Evolutionary conservation across 345 rosid genomes (phyloP).

Genomic region (Eucalyptus grandis): DNA sequence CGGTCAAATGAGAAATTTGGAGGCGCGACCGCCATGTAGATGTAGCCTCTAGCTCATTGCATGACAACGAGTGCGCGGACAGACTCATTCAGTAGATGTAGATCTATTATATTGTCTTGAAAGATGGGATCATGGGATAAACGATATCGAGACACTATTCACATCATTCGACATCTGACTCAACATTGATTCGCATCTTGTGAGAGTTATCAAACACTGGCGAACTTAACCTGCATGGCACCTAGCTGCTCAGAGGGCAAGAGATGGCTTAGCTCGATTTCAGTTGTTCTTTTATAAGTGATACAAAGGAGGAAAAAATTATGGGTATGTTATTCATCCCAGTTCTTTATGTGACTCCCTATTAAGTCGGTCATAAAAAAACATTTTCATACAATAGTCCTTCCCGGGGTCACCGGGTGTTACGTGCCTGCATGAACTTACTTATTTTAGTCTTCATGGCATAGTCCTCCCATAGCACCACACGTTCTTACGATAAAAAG

Average conservation of each 20-base stretch:
- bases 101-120: not conserved
- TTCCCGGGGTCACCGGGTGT: not conserved
- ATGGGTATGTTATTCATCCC: not conserved
- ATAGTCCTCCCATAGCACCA: not conserved
- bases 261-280: not conserved
- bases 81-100: not conserved
- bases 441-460: not conserved
- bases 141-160: not conserved
- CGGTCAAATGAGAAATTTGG: not conserved
- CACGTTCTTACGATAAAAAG: not conserved
- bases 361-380: not conserved
- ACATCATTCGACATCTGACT: not conserved
- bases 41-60: not conserved
- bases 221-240: not conserved
- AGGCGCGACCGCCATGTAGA: not conserved
- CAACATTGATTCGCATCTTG: not conserved
- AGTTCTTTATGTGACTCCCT: not conserved
- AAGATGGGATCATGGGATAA: not conserved
- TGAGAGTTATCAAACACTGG: not conserved
- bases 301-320: not conserved
- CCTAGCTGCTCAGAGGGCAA: not conserved
- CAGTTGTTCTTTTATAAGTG: not conserved
- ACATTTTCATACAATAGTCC: not conserved
- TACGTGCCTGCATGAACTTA: not conserved
- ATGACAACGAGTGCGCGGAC: not conserved